Conservation (phyloP, 1,284 basidiomycete species). For the Amylostereum areolatum region DNA sequence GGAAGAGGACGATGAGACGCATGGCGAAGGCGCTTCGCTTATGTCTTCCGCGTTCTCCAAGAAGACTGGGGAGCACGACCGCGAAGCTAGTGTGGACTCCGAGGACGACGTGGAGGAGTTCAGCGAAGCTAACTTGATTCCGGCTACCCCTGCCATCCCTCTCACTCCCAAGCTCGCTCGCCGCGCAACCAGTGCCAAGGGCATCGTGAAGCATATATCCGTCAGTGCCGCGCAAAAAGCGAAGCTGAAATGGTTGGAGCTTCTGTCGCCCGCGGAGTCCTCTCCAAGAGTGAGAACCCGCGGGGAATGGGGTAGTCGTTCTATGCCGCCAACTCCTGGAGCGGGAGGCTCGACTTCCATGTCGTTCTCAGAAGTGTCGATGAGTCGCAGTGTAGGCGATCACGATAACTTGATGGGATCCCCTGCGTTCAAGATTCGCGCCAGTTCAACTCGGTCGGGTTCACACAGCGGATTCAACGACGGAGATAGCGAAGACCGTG, state of each 20-base stretch:
- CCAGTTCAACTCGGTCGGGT: slow-evolving; percentile 28
- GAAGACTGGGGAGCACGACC: slow-evolving; percentile 27
- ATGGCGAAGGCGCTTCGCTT: slow-evolving; percentile 43
- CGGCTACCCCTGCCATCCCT: slow-evolving; percentile 4
- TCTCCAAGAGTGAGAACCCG: slow-evolving; percentile 13
- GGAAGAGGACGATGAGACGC: slow-evolving; percentile 32
- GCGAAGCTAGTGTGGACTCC: slow-evolving; percentile 40
- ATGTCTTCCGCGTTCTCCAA: slow-evolving; percentile 50
- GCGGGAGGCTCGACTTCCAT: slow-evolving; percentile 12
- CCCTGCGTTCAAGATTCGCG: slow-evolving; percentile 2
- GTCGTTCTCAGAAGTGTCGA: slow-evolving; percentile 5
- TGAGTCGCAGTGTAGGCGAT: slow-evolving; percentile 2
- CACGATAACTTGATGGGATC: slow-evolving; percentile 1
- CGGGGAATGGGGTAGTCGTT: not conserved
- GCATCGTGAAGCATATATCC: slow-evolving; percentile 26
- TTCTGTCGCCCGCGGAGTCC: slow-evolving; percentile 37
- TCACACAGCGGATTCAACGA: slow-evolving; percentile 26
- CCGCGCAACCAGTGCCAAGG: slow-evolving; percentile 25
- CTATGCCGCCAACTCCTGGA: slow-evolving; percentile 12
- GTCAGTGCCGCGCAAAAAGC: slow-evolving; percentile 45
- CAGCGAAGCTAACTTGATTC: not conserved
- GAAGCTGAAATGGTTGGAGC: slow-evolving; percentile 51
- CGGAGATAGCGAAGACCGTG: slow-evolving; percentile 40
- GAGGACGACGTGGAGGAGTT: slow-evolving; percentile 9
- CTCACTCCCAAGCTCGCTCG: slow-evolving; percentile 15